Conservation (phyloP, 768 basidiomycete genomes). For the Macrolepiota albuminosa region DNA sequence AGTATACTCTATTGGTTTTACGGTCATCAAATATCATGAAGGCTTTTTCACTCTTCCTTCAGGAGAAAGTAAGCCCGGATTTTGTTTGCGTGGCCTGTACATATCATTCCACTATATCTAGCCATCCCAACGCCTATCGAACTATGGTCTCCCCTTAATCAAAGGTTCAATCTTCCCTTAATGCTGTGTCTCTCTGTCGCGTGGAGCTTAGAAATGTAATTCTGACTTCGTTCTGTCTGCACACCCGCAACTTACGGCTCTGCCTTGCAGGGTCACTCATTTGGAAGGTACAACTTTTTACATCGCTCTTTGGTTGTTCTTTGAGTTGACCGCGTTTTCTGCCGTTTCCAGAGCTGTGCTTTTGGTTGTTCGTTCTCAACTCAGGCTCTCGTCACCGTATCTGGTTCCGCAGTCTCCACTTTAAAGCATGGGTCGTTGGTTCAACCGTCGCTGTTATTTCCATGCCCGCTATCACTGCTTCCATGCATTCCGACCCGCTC, state of each 20-base stretch:
- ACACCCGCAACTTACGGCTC: neutral
- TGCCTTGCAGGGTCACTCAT: conserved; percentile 57
- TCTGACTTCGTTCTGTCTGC: neutral
- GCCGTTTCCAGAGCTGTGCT: conserved; percentile 60
- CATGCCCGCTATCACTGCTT: conserved; percentile 66
- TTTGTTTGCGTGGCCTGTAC: neutral
- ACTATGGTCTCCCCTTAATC: conserved; percentile 47
- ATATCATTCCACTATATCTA: conserved; percentile 20
- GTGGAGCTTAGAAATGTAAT: conserved; percentile 77
- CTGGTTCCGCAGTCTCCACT: conserved; percentile 79
- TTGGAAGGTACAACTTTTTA: conserved; percentile 71
- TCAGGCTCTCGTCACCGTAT: conserved; percentile 57
- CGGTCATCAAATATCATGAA: conserved; percentile 68
- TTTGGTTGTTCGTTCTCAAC: conserved; percentile 82
- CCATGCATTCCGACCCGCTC: conserved; percentile 53
- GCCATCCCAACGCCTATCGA: conserved; percentile 63
- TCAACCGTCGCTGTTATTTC: conserved; percentile 54
- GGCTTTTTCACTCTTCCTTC: conserved; percentile 48
- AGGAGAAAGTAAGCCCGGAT: conserved; percentile 43
- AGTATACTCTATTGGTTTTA: conserved; percentile 55
- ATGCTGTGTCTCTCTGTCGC: conserved; percentile 58
- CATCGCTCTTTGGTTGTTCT: neutral
- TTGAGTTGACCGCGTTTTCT: too few species aligned
- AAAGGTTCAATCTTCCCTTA: conserved; percentile 57
- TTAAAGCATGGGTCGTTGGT: conserved; percentile 68